Evolutionary conservation across 139 green algal species (phyloP).

Genomic region (Chlorella sp.): DNA sequence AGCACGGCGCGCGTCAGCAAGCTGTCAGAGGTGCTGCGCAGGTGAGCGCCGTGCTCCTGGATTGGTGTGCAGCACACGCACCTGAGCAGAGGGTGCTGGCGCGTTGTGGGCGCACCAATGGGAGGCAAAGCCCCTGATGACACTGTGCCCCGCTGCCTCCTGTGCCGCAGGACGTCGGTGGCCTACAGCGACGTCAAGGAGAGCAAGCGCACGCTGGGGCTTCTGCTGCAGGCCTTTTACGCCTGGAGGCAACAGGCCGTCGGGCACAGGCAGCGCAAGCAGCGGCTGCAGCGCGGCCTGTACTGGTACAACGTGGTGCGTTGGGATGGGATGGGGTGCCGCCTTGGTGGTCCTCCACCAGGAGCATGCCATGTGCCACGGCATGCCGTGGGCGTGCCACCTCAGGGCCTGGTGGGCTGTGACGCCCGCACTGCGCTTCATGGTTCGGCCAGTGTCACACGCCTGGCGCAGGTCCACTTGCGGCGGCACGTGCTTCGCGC

Average conservation of each 20-base stretch:
- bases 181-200: slow-evolving; percentile 22
- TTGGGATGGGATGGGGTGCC: no score
- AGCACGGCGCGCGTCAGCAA: background rate
- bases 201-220: background rate
- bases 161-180: slow-evolving; percentile 14
- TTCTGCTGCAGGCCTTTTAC: slow-evolving; percentile 23
- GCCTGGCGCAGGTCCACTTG: slow-evolving; percentile 14
- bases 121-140: no score
- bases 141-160: background rate
- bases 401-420: no score
- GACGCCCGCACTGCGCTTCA: no score
- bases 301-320: slow-evolving; percentile 15
- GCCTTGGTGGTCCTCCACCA: no score
- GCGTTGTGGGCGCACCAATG: no score
- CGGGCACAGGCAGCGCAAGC: background rate
- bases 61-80: no score
- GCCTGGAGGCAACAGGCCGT: slow-evolving; percentile 17
- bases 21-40: slow-evolving; percentile 5
- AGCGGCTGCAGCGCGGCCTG: slow-evolving; percentile 6
- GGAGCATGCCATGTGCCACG: no score
- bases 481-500: slow-evolving; percentile 25
- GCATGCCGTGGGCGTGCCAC: no score
- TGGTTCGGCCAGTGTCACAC: background rate
- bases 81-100: no score
- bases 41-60: no score